These are phyloP conservation scores for Pythium dissimile DNA, from an alignment of 352 stramenopile genomes.

Conservation along the genomic window DNA sequence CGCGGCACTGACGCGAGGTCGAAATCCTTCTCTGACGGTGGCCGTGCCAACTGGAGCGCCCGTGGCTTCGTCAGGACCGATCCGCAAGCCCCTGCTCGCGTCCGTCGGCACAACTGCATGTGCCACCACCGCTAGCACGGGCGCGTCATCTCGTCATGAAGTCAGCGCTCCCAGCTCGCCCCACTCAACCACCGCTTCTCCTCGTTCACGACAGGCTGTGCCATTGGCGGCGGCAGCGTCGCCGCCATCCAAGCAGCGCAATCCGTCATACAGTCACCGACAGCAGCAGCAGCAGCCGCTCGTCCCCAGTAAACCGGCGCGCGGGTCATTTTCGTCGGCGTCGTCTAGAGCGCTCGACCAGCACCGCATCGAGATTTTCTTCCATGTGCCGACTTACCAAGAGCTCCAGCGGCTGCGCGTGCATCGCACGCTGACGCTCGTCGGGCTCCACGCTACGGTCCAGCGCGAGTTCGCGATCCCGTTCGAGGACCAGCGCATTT, in stretches of 20 bases:
- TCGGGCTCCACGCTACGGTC: conserved; percentile 47
- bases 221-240: not conserved
- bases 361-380: conserved; percentile 47
- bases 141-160: not conserved
- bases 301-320: not conserved
- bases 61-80: not conserved
- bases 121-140: not conserved
- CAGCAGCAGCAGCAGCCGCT: conserved; percentile 14
- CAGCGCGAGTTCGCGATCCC: conserved; percentile 53
- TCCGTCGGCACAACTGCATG: not conserved
- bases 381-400: conserved; percentile 32
- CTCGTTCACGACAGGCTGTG: not conserved
- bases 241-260: not conserved
- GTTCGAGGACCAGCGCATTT: conserved; percentile 63
- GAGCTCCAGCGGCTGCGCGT: conserved; percentile 39
- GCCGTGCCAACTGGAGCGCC: not conserved
- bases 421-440: conserved; percentile 44
- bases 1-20: not conserved
- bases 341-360: conserved; percentile 16
- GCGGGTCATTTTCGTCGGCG: conserved; percentile 15
- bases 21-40: conserved; percentile 11
- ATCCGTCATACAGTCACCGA: too few species aligned
- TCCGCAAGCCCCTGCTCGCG: conserved; percentile 3
- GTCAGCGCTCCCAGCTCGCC: too few species aligned
- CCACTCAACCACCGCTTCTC: not conserved